phyloP scores from a whole-genome alignment of 1,284 basidiomycete genomes.

The Ceraceosorus guamensis region DNA sequence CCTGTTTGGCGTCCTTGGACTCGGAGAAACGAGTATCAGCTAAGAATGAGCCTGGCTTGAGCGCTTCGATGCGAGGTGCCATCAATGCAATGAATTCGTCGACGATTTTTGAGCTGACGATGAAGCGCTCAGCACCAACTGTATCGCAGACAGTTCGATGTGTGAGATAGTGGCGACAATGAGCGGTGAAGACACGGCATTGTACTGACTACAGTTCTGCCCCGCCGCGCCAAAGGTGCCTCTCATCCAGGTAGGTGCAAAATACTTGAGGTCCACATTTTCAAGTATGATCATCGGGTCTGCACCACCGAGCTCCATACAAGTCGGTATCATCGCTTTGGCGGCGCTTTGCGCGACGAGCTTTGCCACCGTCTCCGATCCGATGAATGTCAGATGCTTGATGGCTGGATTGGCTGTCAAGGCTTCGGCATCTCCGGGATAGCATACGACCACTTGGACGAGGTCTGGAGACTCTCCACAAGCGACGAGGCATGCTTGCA shows the following conservation, averaged over 20 bases:
- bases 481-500: constrained; percentile 50
- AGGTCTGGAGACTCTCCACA: constrained; percentile 69
- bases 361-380: constrained; percentile 79
- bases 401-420: constrained; percentile 73
- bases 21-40: constrained; percentile 29
- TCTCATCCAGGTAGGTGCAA: constrained; percentile 50
- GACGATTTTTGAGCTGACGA: constrained; percentile 71
- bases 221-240: constrained; percentile 65
- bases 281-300: constrained; percentile 55
- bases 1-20: neutral
- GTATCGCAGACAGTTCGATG: neutral
- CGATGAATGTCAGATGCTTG: constrained; percentile 73
- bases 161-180: too few species aligned
- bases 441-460: constrained; percentile 62
- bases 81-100: constrained; percentile 58
- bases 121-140: constrained; percentile 72
- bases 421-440: constrained; percentile 73
- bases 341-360: constrained; percentile 77
- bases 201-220: constrained; percentile 78
- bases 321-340: constrained; percentile 75
- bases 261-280: constrained; percentile 52
- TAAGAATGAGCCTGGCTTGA: constrained; percentile 34
- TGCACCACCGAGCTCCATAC: constrained; percentile 73
- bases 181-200: too few species aligned
- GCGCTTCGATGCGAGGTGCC: constrained; percentile 22